Evolutionary conservation across 148 eudicot species (phyloP).

Genomic region (Rhododendron molle): DNA sequence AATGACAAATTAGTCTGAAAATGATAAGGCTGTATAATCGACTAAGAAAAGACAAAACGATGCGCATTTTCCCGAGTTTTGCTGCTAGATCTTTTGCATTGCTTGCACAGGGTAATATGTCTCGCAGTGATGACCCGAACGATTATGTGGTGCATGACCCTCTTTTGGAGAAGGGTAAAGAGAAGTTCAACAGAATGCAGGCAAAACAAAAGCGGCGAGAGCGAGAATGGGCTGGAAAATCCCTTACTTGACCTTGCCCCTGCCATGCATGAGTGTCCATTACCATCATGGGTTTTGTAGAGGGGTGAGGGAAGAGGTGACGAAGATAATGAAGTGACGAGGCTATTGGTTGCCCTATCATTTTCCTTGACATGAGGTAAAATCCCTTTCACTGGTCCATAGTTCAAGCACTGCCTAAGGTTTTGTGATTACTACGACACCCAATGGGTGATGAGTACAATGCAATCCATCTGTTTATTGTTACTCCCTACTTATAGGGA

Average conservation of each 20-base stretch:
- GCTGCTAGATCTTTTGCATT: conserved; percentile 3
- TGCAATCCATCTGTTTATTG: background rate
- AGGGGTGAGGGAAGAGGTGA: background rate
- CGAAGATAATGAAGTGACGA: background rate
- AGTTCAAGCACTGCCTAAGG: background rate
- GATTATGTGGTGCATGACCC: conserved; percentile 89
- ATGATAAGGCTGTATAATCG: background rate
- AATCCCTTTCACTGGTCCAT: background rate
- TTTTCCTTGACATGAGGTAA: background rate
- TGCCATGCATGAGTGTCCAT: background rate
- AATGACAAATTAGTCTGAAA: background rate
- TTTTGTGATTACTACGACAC: too few relatives aligned
- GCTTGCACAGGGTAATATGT: conserved; percentile 62
- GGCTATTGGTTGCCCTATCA: background rate
- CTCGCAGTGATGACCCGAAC: conserved; percentile 63
- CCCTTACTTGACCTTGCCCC: conserved; percentile 57
- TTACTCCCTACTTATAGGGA: background rate
- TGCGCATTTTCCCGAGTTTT: background rate
- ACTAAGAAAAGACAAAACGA: background rate
- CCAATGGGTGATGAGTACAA: too few relatives aligned
- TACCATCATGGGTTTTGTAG: background rate
- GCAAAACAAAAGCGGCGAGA: conserved; percentile 83
- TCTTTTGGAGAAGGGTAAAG: conserved; percentile 85
- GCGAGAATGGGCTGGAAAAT: conserved; percentile 97
- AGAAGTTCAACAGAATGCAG: conserved; percentile 84